These are phyloP conservation scores for Przewalskia tangutica DNA, from an alignment of 257 asterid species.

Conservation along the genomic window DNA sequence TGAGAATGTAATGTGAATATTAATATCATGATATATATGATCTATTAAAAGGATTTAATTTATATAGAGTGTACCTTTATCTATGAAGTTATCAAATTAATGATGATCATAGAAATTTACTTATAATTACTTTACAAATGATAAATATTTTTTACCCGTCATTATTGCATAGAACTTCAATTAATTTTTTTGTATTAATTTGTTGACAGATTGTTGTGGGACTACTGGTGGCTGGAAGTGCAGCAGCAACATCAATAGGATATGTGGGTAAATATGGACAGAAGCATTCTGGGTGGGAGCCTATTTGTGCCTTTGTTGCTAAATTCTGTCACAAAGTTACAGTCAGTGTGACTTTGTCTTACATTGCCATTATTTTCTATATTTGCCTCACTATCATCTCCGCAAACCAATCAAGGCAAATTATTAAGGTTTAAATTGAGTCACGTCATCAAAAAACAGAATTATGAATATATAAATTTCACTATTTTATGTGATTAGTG, in stretches of 20 bases:
- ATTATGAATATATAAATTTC: too few relatives aligned
- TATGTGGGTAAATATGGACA: slow-evolving; percentile 51
- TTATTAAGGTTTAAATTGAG: slow-evolving; percentile 4
- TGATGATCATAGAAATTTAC: too few relatives aligned
- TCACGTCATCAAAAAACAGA: too few relatives aligned
- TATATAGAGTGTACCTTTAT: too few relatives aligned
- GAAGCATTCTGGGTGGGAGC: slow-evolving; percentile 45
- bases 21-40: too few relatives aligned
- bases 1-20: background rate
- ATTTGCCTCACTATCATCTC: slow-evolving; percentile 36
- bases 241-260: slow-evolving; percentile 60
- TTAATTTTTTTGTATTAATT: background rate
- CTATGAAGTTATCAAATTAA: too few relatives aligned
- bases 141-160: too few relatives aligned
- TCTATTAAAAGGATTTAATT: too few relatives aligned
- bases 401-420: slow-evolving; percentile 33
- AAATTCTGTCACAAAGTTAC: slow-evolving; percentile 35
- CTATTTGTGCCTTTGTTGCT: slow-evolving; percentile 33
- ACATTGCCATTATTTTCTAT: slow-evolving; percentile 19
- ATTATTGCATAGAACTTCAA: too few relatives aligned
- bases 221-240: slow-evolving; percentile 42
- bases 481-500: too few relatives aligned
- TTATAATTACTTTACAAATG: too few relatives aligned
- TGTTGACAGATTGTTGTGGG: slow-evolving; percentile 23
- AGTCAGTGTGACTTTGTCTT: slow-evolving; percentile 24